phyloP scores from a whole-genome alignment of 192 early-diverging fungal genomes.

The Entomortierella beljakovae region DNA sequence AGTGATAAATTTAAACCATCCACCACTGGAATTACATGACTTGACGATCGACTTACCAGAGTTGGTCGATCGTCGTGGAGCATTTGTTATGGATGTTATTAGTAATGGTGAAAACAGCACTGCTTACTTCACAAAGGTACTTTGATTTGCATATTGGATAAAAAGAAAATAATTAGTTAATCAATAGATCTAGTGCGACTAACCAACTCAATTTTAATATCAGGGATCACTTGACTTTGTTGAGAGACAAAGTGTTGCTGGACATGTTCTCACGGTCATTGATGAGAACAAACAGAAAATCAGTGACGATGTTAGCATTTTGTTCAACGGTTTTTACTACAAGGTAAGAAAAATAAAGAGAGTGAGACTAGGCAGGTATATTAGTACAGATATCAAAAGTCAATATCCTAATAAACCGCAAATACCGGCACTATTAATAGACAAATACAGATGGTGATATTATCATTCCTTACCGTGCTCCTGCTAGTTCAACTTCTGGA shows the following conservation, averaged over 20 bases:
- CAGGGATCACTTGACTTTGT: slow-evolving; percentile 58
- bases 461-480: slow-evolving; percentile 50
- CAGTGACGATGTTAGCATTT: slow-evolving; percentile 30
- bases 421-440: too few species aligned
- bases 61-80: slow-evolving; percentile 53
- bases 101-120: slow-evolving; percentile 54
- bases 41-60: slow-evolving; percentile 39
- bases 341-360: slow-evolving; percentile 46
- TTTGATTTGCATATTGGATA: neutral
- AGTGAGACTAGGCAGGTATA: neutral
- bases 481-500: neutral
- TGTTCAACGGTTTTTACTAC: slow-evolving; percentile 53
- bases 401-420: too few species aligned
- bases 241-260: slow-evolving; percentile 54
- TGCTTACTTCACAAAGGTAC: slow-evolving; percentile 59
- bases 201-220: neutral
- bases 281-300: slow-evolving; percentile 53
- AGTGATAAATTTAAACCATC: slow-evolving; percentile 22
- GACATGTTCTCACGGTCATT: slow-evolving; percentile 57
- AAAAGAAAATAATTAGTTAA: neutral
- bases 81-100: slow-evolving; percentile 63
- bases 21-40: slow-evolving; percentile 43
- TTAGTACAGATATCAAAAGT: too few species aligned
- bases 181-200: too few species aligned
- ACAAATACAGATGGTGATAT: slow-evolving; percentile 56